phyloP scores from a whole-genome alignment of 176 grass and related monocot species.

The Melocanna baccifera region DNA sequence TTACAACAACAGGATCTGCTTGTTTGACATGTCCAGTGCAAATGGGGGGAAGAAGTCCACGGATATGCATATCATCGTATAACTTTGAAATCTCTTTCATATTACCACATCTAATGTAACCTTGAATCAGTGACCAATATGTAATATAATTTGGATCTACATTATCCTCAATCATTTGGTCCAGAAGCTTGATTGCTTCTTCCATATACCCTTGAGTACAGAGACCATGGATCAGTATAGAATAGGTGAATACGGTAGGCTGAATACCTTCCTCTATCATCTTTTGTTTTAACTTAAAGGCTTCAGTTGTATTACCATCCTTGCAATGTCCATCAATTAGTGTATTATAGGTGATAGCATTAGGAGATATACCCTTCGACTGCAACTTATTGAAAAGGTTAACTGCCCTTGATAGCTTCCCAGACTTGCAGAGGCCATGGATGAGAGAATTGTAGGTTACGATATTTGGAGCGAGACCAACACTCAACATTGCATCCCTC shows the following conservation, averaged over 20 bases:
- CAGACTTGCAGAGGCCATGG: slow-evolving; percentile 84
- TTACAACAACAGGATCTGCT: slow-evolving; percentile 21
- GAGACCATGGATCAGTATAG: slow-evolving; percentile 86
- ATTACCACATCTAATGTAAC: slow-evolving; percentile 72
- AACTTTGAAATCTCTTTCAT: slow-evolving; percentile 74
- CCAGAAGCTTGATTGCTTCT: slow-evolving; percentile 83
- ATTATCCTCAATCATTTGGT: slow-evolving; percentile 90
- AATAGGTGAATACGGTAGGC: slow-evolving; percentile 81
- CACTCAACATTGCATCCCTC: slow-evolving; percentile 66
- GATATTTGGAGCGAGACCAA: slow-evolving; percentile 57
- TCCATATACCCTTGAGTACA: slow-evolving; percentile 85
- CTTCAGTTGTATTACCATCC: slow-evolving; percentile 67
- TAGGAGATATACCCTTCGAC: slow-evolving; percentile 58
- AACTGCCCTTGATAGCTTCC: slow-evolving; percentile 62
- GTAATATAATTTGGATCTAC: slow-evolving; percentile 89
- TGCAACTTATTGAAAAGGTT: slow-evolving; percentile 79
- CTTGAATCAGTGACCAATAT: slow-evolving; percentile 77
- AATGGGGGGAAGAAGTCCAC: slow-evolving; percentile 53
- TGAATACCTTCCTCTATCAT: slow-evolving; percentile 75
- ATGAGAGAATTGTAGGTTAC: slow-evolving; percentile 92
- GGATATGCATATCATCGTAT: slow-evolving; percentile 80
- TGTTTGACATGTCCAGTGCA: slow-evolving; percentile 21
- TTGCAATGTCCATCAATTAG: slow-evolving; percentile 84
- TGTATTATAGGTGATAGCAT: slow-evolving; percentile 78
- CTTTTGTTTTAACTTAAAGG: slow-evolving; percentile 87